Percentiles rank a stretch among this genome's conserved stretches.
Evolutionary conservation across 805 yeast species (phyloP).

Genomic region (Wickerhamiella brachini): DNA sequence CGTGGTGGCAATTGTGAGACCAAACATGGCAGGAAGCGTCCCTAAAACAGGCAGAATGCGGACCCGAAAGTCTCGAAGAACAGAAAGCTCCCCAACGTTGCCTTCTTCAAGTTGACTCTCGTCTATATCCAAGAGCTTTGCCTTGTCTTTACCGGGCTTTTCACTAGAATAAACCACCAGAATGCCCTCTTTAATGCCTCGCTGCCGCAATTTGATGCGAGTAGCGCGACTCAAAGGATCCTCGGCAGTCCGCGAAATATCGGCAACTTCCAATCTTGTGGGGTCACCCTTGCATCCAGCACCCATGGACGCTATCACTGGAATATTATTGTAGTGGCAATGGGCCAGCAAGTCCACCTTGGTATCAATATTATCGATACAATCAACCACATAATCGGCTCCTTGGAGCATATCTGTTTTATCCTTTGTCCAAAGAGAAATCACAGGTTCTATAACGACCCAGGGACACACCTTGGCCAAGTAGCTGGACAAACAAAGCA

Average conservation of each 20-base stretch:
- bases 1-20: conserved; percentile 77
- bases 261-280: conserved; percentile 77
- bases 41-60: conserved; percentile 92
- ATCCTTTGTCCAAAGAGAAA: conserved; percentile 62
- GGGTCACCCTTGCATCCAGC: conserved; percentile 97
- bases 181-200: conserved; percentile 62
- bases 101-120: conserved; percentile 73
- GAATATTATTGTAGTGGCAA: conserved; percentile 45
- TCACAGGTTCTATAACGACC: conserved; percentile 66
- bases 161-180: conserved; percentile 89
- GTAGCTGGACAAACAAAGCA: conserved; percentile 59
- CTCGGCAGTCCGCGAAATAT: conserved; percentile 79
- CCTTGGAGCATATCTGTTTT: conserved; percentile 46
- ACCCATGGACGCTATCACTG: conserved; percentile 87
- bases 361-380: conserved; percentile 95
- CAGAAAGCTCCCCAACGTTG: conserved; percentile 72
- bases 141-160: conserved; percentile 93
- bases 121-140: conserved; percentile 70
- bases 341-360: conserved; percentile 77
- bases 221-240: conserved; percentile 85
- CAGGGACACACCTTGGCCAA: conserved; percentile 79
- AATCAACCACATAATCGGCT: conserved; percentile 79
- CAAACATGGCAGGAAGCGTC: conserved; percentile 94
- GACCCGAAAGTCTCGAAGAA: conserved; percentile 80
- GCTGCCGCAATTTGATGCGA: conserved; percentile 65